A percentile compares a stretch with the other conserved stretches of the same genome.
These are phyloP conservation scores for Colletotrichum liriopes DNA, from an alignment of 2,329 filamentous ascomycete species.

Conservation along the genomic window DNA sequence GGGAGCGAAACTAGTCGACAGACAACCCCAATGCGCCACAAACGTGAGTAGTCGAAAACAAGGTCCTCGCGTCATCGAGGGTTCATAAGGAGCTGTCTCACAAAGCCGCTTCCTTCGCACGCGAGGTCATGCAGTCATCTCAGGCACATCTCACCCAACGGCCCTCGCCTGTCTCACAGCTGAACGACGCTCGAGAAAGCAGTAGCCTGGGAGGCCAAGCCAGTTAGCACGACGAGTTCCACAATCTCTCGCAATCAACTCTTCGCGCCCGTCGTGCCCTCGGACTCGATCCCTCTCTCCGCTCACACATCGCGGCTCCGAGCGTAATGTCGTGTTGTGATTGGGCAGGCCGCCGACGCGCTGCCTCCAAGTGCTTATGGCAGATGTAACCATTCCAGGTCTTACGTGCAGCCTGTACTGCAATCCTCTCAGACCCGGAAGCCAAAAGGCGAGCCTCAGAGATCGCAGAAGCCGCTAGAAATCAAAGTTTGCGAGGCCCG, in stretches of 20 bases:
- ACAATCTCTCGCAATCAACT: neutral
- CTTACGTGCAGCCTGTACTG: conserved; percentile 32
- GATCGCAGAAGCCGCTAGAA: neutral
- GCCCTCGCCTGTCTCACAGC: neutral
- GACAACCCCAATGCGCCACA: neutral
- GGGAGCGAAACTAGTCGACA: too few species aligned
- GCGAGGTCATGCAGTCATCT: conserved; percentile 5
- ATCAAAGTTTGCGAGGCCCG: neutral
- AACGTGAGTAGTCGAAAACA: neutral
- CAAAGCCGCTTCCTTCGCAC: neutral
- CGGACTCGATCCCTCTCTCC: conserved; percentile 1
- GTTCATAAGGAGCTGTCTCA: neutral
- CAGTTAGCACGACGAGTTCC: neutral
- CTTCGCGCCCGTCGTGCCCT: neutral
- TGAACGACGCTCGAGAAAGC: conserved; percentile 13
- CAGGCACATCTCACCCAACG: neutral
- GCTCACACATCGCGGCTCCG: neutral
- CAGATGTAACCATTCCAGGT: conserved; percentile 36
- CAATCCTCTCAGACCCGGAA: conserved; percentile 10
- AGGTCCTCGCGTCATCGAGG: neutral
- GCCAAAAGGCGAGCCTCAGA: neutral
- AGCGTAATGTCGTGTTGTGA: neutral
- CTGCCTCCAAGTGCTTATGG: conserved; percentile 38
- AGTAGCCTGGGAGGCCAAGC: neutral
- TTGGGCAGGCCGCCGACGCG: conserved; percentile 17